Percentiles rank a stretch among this genome's conserved stretches.
These are phyloP conservation scores for Talaromyces sp. DNA, from an alignment of 2,329 filamentous ascomycete species.

Conservation along the genomic window DNA sequence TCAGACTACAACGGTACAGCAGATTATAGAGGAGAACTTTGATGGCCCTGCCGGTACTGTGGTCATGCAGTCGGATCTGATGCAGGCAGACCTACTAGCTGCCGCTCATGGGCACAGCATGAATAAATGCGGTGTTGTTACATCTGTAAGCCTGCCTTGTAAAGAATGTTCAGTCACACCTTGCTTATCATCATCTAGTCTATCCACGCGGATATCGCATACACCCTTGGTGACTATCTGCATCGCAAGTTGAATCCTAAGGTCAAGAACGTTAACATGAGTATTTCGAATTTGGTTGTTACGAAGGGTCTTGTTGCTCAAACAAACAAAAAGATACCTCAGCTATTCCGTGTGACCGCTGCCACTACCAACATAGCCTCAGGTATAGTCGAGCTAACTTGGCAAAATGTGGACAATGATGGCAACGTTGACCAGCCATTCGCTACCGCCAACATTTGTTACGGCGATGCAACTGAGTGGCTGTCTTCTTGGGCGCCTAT, in stretches of 20 bases:
- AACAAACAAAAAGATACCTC: constrained; percentile 3
- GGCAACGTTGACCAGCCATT: constrained; percentile 25
- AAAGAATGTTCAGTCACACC: no score
- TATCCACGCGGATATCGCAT: constrained; percentile 25
- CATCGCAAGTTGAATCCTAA: constrained; percentile 18
- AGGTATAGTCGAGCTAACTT: constrained; percentile 20
- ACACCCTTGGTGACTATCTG: constrained; percentile 23
- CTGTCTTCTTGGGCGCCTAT: constrained; percentile 24
- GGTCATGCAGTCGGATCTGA: constrained; percentile 21
- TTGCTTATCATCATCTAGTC: constrained; percentile 1
- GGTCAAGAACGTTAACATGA: constrained; percentile 19
- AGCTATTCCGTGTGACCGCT: constrained; percentile 29
- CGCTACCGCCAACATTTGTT: constrained; percentile 23
- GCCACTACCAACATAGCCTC: constrained; percentile 29
- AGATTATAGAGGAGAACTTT: constrained; percentile 10
- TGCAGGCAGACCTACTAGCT: constrained; percentile 12
- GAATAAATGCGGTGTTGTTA: constrained; percentile 18
- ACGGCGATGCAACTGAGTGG: constrained; percentile 25
- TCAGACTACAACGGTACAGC: constrained; percentile 9
- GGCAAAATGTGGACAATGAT: constrained; percentile 26
- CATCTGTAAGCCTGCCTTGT: constrained; percentile 1
- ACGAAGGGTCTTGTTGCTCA: constrained; percentile 53
- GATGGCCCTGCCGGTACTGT: neutral
- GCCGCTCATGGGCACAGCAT: constrained; percentile 22
- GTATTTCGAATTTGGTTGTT: constrained; percentile 22